phyloP scores from a whole-genome alignment of 306 rosid genomes.

The Quercus agrifolia region DNA sequence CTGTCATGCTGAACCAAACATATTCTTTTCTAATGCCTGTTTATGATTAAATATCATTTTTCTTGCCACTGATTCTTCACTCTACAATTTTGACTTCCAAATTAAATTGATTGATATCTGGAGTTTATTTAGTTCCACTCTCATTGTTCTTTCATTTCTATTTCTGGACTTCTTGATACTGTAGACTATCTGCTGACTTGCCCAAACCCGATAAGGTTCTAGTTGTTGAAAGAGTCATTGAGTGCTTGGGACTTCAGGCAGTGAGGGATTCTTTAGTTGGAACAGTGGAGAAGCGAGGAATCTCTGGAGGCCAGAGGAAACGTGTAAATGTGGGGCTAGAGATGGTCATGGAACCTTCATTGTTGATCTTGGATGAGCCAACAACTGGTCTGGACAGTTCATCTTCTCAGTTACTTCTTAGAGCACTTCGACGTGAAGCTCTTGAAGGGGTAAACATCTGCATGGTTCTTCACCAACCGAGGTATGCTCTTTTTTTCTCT shows the following conservation, averaged over 20 bases:
- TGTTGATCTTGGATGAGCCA: conserved; percentile 79
- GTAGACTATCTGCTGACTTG: conserved; percentile 69
- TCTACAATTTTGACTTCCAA: background rate
- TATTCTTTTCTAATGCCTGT: no score
- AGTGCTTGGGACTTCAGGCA: conserved; percentile 74
- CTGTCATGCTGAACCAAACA: no score
- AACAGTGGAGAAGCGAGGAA: conserved; percentile 73
- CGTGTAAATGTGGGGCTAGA: conserved; percentile 84
- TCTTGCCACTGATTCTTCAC: background rate
- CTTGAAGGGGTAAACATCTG: conserved; percentile 77
- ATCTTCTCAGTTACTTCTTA: conserved; percentile 69
- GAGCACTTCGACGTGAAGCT: conserved; percentile 77
- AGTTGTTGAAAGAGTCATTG: conserved; percentile 80
- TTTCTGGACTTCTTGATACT: conserved; percentile 22
- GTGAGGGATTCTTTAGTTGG: conserved; percentile 83
- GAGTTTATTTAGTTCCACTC: conserved; percentile 8
- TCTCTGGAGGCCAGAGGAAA: conserved; percentile 79
- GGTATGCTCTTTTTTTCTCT: conserved; percentile 34
- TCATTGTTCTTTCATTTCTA: conserved; percentile 23
- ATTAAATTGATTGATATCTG: conserved; percentile 1
- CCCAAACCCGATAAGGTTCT: conserved; percentile 84
- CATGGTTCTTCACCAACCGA: conserved; percentile 88
- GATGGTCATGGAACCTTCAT: conserved; percentile 92
- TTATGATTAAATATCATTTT: background rate
- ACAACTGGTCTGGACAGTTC: conserved; percentile 83